These are phyloP conservation scores for Chenopodium suecicum DNA, from an alignment of 148 eudicot genomes.

Conservation along the genomic window DNA sequence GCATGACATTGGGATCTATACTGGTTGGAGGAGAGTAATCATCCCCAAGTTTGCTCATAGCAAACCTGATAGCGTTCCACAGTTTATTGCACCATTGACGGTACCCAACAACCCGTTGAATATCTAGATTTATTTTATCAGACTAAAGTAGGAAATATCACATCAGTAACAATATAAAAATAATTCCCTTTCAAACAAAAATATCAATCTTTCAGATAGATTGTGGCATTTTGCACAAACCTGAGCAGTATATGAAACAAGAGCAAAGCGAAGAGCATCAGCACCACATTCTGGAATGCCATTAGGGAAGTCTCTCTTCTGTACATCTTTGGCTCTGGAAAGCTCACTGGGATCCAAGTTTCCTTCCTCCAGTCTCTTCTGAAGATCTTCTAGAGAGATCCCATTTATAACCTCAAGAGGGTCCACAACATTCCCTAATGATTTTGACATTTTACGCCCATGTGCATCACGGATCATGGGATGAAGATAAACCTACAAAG, in stretches of 20 bases:
- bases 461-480: conserved; percentile 99
- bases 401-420: conserved; percentile 93
- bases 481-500: conserved; percentile 80
- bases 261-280: conserved; percentile 95
- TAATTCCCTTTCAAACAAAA: background rate
- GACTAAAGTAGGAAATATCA: conserved; percentile 48
- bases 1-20: conserved; percentile 52
- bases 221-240: conserved; percentile 31
- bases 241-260: conserved; percentile 96
- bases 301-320: conserved; percentile 76
- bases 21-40: conserved; percentile 66
- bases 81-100: conserved; percentile 98
- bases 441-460: conserved; percentile 97
- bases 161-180: conserved; percentile 10
- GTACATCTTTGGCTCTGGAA: conserved; percentile 75
- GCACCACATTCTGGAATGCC: conserved; percentile 98
- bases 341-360: conserved; percentile 72
- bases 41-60: conserved; percentile 85
- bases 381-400: conserved; percentile 70
- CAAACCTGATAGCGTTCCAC: conserved; percentile 93
- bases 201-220: background rate
- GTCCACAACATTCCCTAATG: conserved; percentile 89
- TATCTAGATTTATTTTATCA: conserved; percentile 90
- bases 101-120: conserved; percentile 85
- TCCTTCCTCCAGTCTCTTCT: conserved; percentile 85